Conservation (phyloP, 148 eudicot species). For the Vaccinium myrtillus region DNA sequence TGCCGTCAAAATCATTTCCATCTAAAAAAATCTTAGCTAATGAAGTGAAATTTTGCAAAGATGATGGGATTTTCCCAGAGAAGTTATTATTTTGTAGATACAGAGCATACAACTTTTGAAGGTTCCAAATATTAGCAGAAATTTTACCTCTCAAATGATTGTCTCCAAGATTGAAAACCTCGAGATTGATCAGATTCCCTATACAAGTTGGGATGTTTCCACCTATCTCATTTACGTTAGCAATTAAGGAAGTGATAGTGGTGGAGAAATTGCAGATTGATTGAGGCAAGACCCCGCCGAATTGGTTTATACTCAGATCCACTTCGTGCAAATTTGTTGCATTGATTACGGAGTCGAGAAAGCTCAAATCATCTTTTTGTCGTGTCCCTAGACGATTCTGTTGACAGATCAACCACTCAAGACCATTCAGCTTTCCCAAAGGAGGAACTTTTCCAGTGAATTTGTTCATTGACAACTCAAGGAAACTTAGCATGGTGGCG, state of each 20-base stretch:
- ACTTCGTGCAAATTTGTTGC: background rate
- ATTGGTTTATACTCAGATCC: background rate
- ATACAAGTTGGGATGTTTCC: background rate
- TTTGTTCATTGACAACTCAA: rapidly evolving
- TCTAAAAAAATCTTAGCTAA: background rate
- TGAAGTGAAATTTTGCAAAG: background rate
- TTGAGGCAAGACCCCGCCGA: background rate
- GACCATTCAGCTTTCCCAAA: too few relatives aligned
- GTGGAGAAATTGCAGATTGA: background rate
- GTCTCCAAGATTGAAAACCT: rapidly evolving
- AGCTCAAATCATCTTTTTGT: background rate
- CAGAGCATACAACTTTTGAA: background rate
- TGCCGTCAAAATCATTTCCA: background rate
- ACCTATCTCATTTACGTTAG: too few relatives aligned
- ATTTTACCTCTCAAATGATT: background rate
- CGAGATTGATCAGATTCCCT: background rate
- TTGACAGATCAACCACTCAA: background rate
- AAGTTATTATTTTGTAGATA: background rate
- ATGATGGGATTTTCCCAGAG: background rate
- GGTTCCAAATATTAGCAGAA: background rate
- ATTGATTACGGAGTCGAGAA: background rate
- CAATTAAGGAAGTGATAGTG: too few relatives aligned
- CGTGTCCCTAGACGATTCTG: background rate
- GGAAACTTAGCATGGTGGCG: too few relatives aligned
- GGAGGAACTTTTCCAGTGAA: background rate